Evolutionary conservation across 441 rosid species (phyloP), one percentile per base, ranked within the genome.

Genomic region (Populus trichocarpa): DNA sequence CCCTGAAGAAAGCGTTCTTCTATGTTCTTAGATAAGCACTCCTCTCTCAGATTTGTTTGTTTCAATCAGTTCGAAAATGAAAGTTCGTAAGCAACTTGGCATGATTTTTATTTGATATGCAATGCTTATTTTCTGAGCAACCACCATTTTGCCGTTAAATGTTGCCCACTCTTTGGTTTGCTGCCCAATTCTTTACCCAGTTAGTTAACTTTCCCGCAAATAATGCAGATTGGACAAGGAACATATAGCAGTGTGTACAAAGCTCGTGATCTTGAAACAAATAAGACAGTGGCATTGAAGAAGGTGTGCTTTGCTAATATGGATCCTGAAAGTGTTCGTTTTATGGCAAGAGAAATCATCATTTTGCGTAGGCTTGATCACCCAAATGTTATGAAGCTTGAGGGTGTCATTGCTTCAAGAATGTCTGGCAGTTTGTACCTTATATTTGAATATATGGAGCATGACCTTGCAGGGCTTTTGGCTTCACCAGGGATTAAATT

Each of bases 301-400:
- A 89, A 89, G 83, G 92, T 89, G 20, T 78, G 88, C 22, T 89
- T 89, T 78, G 88, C 90, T 75, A 89, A 84, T 70, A 89, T 86
- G 90, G 92, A 89, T 75, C 92, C 90, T 2, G 92, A n/a, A n/a
- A n/a, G n/a, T n/a, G n/a, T n/a, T n/a, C n/a, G n/a, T n/a, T n/a
- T n/a, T n/a, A n/a, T n/a, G 92, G 92, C 92, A 2, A 87, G 92
- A 84, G 92, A 89, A 84, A 87, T 89, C 76, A 70, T 83, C 65
- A 85, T 89, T 67, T 72, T 89, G 71, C 81, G 89, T 7, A 89
- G 83, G 78, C 90, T 89, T 71, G 88, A 89, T 79, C 92, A 89
- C 78, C 88, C 88, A 22, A 89, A 89, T 83, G 85, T 89, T 46
- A 89, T 89, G 90, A 89, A 87, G 80, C 88, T 89, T 61, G 90